Evolutionary conservation across 148 eudicot genomes (phyloP), one percentile per base, ranked within the genome.

Genomic region (Spergularia marina): DNA sequence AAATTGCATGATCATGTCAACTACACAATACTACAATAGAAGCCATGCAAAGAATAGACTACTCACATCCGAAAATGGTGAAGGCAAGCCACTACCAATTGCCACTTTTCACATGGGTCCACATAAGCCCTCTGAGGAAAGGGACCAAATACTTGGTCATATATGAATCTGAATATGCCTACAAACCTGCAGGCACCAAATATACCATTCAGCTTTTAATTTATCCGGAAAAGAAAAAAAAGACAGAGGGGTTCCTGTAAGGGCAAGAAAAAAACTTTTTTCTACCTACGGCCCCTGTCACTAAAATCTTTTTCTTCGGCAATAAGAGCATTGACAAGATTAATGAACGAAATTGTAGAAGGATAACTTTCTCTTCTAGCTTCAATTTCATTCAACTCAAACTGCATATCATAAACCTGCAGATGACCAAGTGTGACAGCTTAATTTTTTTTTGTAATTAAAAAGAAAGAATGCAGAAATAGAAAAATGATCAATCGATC

Each of bases 71-170:
- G 91, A 68, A 95, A 95, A 86, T 95, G 99, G 53, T 87, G 85
- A 73, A 95, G 99, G 82, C 96, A 90, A 76, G 99, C 88, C 80
- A 90, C 89, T 69, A 87, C 97, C 83, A 95, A 81, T 79, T 90
- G 96, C 99, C 99, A 95, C 81, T 95, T 95, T 83, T 95, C 99
- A 76, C 82, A 84, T 52, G 89, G 85, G 82, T 95, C 97, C 39
- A 94, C 89, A 84, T 95, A 95, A 54, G 99, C 99, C 82, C 99
- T 89, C 77, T 95, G 99, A 13, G 98, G 91, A 71, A 92, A 95
- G 53, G 97, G 97, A 61, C 92, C 91, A 83, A 92, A 95, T 49
- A 92, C 99, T 79, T 95, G 92, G 78, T 92, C 97, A 79, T 88
- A 92, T 73, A 95, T 82, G 80, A 95, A 95, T 71, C 94, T 91